These are phyloP conservation scores for Aristolochia contorta DNA, from an alignment of 164 flowering plant genomes.

Conservation along the genomic window DNA sequence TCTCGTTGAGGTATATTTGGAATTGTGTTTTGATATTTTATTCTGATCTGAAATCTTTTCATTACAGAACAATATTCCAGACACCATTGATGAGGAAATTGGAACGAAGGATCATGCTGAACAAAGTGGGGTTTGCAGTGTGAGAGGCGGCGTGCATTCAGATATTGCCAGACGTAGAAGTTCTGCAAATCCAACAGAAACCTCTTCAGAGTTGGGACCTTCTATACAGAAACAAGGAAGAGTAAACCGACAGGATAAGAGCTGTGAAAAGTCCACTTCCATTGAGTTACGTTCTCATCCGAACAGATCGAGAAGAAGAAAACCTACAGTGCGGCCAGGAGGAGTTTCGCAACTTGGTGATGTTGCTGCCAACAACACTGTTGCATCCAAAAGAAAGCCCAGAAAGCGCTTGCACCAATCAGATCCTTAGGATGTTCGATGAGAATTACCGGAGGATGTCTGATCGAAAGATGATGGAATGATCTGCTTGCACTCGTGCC, in stretches of 20 bases:
- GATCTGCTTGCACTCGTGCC: neutral
- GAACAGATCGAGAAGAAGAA: slow-evolving; percentile 23
- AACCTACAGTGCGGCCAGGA: slow-evolving; percentile 9
- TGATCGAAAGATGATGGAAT: neutral
- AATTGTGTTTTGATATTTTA: neutral
- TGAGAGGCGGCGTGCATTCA: neutral
- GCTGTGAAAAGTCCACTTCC: neutral
- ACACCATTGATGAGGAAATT: slow-evolving; percentile 5
- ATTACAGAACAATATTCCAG: neutral
- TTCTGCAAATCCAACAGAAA: slow-evolving; percentile 7
- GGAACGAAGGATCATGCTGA: slow-evolving; percentile 11
- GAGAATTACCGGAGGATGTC: neutral
- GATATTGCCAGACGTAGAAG: slow-evolving; percentile 13
- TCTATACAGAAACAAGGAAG: slow-evolving; percentile 8
- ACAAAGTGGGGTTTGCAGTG: neutral
- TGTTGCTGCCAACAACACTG: slow-evolving; percentile 1
- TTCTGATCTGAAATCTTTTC: neutral
- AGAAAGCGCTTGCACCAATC: slow-evolving; percentile 25
- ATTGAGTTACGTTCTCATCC: slow-evolving; percentile 14
- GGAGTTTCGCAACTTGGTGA: slow-evolving; percentile 15
- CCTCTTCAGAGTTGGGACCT: slow-evolving; percentile 20
- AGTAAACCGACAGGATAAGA: slow-evolving; percentile 3
- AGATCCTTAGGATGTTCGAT: slow-evolving; percentile 3
- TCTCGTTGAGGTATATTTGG: neutral
- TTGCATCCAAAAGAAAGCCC: slow-evolving; percentile 23